Conservation (phyloP, 2,329 filamentous ascomycete genomes). For the Diaporthe sp. region DNA sequence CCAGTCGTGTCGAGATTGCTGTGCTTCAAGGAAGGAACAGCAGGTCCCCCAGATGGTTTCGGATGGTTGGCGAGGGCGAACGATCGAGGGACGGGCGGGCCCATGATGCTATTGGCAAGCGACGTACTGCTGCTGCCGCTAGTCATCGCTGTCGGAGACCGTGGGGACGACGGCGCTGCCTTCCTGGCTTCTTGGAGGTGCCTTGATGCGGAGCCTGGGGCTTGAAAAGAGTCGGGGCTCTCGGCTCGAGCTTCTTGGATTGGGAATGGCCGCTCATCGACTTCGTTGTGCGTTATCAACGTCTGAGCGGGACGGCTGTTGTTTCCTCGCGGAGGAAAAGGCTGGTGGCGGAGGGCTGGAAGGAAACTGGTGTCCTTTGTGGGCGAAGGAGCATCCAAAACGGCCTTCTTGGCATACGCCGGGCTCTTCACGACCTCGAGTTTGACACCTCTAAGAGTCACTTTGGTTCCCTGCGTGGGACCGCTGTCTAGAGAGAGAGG, state of each 20-base stretch:
- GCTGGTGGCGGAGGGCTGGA: conserved; percentile 7
- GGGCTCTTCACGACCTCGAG: conserved; percentile 27
- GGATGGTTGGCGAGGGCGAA: conserved; percentile 29
- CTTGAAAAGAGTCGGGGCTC: conserved; percentile 44
- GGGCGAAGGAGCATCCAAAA: background rate
- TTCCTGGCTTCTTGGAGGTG: conserved; percentile 55
- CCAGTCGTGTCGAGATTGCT: conserved; percentile 38
- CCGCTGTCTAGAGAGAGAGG: conserved; percentile 32
- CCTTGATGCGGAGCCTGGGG: conserved; percentile 47
- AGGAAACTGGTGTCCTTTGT: conserved; percentile 28
- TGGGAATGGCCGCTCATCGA: background rate
- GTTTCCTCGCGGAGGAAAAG: conserved; percentile 7
- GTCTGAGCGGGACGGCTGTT: conserved; percentile 18
- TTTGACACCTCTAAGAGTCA: conserved; percentile 14
- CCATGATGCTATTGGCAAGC: conserved; percentile 32
- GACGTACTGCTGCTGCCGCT: conserved; percentile 30
- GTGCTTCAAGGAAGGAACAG: conserved; percentile 30
- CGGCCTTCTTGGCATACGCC: conserved; percentile 29
- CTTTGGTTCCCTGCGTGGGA: background rate
- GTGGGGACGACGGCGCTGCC: conserved; percentile 46
- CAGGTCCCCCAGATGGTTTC: conserved; percentile 24
- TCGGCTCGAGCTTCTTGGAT: conserved; percentile 36
- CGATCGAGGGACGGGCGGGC: conserved; percentile 32
- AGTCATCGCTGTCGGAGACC: conserved; percentile 41
- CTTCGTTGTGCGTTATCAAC: conserved; percentile 16